A percentile compares a stretch with the other conserved stretches of the same genome.
Conservation (phyloP, 140 eudicot genomes). For the Stevia rebaudiana region DNA sequence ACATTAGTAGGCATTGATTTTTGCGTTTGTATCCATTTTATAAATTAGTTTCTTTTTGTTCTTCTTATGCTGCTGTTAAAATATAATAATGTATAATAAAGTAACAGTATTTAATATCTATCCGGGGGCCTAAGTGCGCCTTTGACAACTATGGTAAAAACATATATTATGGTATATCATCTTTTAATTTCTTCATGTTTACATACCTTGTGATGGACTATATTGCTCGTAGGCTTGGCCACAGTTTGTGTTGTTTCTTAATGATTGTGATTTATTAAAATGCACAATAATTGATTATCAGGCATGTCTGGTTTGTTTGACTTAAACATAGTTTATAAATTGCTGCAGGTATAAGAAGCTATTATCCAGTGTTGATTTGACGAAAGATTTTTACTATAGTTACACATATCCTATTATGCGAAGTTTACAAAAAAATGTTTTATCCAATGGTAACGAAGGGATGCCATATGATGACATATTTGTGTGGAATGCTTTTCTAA, state of each 20-base stretch:
- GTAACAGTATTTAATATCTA: too few relatives aligned
- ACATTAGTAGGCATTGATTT: too few relatives aligned
- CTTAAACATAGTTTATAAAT: slow-evolving; percentile 12
- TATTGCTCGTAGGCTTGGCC: neutral
- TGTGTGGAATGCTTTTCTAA: slow-evolving; percentile 93
- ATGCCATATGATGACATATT: slow-evolving; percentile 83
- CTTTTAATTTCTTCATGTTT: neutral
- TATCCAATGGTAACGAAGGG: slow-evolving; percentile 53
- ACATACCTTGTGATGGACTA: neutral
- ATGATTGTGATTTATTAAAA: neutral
- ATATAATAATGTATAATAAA: too few relatives aligned
- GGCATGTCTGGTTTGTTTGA: slow-evolving; percentile 2
- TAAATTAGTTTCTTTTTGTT: too few relatives aligned
- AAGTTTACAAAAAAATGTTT: slow-evolving; percentile 79
- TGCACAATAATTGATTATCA: slow-evolving; percentile 2
- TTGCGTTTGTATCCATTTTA: too few relatives aligned
- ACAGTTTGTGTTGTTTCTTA: neutral
- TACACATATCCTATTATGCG: slow-evolving; percentile 92
- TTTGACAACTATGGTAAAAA: too few relatives aligned
- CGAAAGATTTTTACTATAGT: slow-evolving; percentile 91
- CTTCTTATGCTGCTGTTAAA: too few relatives aligned
- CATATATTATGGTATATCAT: neutral
- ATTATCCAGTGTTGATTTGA: slow-evolving; percentile 81
- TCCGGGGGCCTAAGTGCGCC: too few relatives aligned
- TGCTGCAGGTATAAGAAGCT: slow-evolving; percentile 94